Base-by-base conservation (phyloP, 805 yeast species). In the Wickerhamiella cacticola region DNA sequence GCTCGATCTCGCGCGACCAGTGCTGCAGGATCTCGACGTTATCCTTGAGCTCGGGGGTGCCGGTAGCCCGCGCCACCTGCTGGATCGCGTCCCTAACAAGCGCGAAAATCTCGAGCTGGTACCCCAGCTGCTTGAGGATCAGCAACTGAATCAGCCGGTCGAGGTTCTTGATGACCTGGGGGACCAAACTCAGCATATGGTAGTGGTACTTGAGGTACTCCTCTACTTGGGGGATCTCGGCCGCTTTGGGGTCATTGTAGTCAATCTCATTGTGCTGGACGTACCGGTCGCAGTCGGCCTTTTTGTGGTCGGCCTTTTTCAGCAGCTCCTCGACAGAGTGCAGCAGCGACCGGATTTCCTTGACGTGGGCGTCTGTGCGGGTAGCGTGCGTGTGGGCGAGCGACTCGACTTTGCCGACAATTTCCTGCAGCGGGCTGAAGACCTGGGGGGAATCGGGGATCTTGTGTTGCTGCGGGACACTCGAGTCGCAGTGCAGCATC, bases 1-100 rank as follows among this genome's bases (percentile, higher is more conserved):
- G 46, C 24, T 43, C 33, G 16, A 43, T 33, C 40, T 43, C 39
- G 21, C 15, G n/a, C 7, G 46, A 31, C 46, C 46, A 43, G 23
- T 16, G 23, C 26, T 33, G 36, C 9, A 43, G 28, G 24, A 43
- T 43, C 21, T 22, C 46, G 3, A 43, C 40, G 12, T 13, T 15
- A 22, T 35, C 47, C 5, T 21, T 26, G 19, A 8, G 18, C 18
- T 15, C 18, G 6, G 41, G 35, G 16, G 25, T 28, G 19, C 35
- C 28, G 5, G 31, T 19, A 5, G 28, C 25, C 12, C 6, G 26
- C 3, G 19, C 21, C 1, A 34, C 34, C 2, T 22, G 8, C 35
- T 26, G 12, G 16, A 44, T 35, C 12, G 47, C 41, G 4, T 19
- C 25, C 5, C 31, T 18, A 18, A 24, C 25, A 8, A 24, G 21